Conservation (phyloP, 1,284 basidiomycete genomes). For the Cutaneotrichosporon sp. region DNA sequence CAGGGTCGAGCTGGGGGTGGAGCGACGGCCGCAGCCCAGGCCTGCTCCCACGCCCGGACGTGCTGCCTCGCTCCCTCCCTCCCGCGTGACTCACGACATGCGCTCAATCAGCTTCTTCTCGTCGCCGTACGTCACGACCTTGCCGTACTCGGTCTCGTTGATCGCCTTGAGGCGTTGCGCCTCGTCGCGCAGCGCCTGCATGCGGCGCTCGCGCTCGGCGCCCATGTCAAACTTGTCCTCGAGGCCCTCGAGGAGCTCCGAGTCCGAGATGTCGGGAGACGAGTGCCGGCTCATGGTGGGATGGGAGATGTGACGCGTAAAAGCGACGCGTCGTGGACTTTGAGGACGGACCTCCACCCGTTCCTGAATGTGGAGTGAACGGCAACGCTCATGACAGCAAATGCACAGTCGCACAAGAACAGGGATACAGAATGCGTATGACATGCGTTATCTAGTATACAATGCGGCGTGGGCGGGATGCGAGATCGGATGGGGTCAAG, state of each 20-base stretch:
- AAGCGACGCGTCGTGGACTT: constrained; percentile 3
- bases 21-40: too few species aligned
- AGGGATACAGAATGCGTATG: too few species aligned
- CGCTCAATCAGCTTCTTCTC: constrained; percentile 87
- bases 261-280: constrained; percentile 50
- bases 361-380: not conserved
- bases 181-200: constrained; percentile 76
- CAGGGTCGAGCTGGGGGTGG: too few species aligned
- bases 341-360: constrained; percentile 3
- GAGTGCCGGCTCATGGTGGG: constrained; percentile 9
- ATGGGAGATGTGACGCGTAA: constrained; percentile 4
- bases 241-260: constrained; percentile 60
- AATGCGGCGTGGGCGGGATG: too few species aligned
- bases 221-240: constrained; percentile 65
- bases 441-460: not conserved
- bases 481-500: too few species aligned
- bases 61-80: too few species aligned
- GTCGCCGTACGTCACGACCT: constrained; percentile 55
- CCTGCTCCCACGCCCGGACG: too few species aligned
- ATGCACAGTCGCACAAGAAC: too few species aligned
- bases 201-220: constrained; percentile 73
- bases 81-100: constrained; percentile 80
- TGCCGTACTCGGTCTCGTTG: constrained; percentile 34
- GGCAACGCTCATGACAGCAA: too few species aligned
- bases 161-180: constrained; percentile 63